Evolutionary conservation across 2,329 filamentous ascomycete species (phyloP).

Genomic region (Verticillium isaacii): DNA sequence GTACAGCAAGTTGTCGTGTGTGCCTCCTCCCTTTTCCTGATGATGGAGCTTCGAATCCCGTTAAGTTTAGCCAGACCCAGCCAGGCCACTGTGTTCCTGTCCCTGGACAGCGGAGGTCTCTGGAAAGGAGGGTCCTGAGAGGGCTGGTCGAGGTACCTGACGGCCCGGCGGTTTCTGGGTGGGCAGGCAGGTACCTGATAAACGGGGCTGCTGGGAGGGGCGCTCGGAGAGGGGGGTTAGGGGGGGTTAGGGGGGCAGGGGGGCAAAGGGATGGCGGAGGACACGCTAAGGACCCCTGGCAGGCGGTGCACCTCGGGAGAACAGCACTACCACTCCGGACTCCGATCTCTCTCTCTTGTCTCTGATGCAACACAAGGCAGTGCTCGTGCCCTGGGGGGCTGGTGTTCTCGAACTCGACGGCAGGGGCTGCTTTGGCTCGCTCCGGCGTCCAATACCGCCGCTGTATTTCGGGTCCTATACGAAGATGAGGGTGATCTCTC

Average conservation of each 20-base stretch:
- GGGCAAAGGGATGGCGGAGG: not conserved
- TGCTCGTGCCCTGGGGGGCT: not conserved
- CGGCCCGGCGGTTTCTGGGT: not conserved
- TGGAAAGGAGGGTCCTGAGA: not conserved
- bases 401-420: too few relatives aligned
- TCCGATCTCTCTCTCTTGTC: not conserved
- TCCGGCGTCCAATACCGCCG: too few relatives aligned
- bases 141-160: not conserved
- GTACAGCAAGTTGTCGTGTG: not conserved
- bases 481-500: too few relatives aligned
- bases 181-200: not conserved
- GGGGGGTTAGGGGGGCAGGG: not conserved
- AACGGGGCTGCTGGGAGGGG: not conserved
- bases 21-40: not conserved
- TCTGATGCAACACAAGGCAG: not conserved
- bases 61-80: not conserved
- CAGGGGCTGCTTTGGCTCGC: too few relatives aligned
- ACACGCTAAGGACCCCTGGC: not conserved
- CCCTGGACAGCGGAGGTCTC: not conserved
- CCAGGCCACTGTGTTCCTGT: not conserved
- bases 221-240: not conserved
- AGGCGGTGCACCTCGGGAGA: not conserved
- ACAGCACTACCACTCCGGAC: not conserved
- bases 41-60: not conserved
- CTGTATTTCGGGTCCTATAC: too few relatives aligned